A percentile compares a stretch with the other conserved stretches of the same genome.
These are phyloP conservation scores for Aquilaria malaccensis DNA, from an alignment of 345 rosid genomes.

Conservation along the genomic window DNA sequence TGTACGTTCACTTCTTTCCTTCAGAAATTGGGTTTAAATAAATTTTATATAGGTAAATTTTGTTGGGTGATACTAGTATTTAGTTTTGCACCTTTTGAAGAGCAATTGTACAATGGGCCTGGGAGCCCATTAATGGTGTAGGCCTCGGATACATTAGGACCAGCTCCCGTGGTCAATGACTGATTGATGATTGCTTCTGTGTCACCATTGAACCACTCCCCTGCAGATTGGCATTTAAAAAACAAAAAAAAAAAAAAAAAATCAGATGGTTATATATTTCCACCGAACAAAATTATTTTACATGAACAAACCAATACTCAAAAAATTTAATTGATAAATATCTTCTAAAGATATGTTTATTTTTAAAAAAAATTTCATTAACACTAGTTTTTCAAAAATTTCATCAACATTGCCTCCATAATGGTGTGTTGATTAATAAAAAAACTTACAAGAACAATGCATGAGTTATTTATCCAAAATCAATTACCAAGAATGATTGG, in stretches of 20 bases:
- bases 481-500: slow-evolving; percentile 53
- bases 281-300: too few relatives aligned
- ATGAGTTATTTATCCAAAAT: neutral
- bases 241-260: too few relatives aligned
- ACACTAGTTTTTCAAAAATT: too few relatives aligned
- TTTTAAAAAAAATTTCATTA: too few relatives aligned
- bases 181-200: slow-evolving; percentile 57
- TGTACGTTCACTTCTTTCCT: too few relatives aligned
- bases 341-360: too few relatives aligned
- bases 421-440: too few relatives aligned
- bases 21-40: too few relatives aligned
- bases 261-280: neutral
- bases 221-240: slow-evolving; percentile 16
- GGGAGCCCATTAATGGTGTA: slow-evolving; percentile 72
- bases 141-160: slow-evolving; percentile 74
- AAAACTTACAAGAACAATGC: neutral
- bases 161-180: slow-evolving; percentile 56
- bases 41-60: too few relatives aligned
- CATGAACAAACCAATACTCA: neutral
- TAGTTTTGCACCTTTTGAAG: slow-evolving; percentile 33
- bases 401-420: too few relatives aligned
- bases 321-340: too few relatives aligned
- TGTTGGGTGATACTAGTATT: too few relatives aligned
- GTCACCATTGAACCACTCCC: slow-evolving; percentile 75
- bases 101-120: slow-evolving; percentile 76